Base-by-base conservation (phyloP, 768 basidiomycete species). In the Suillus brevipes region DNA sequence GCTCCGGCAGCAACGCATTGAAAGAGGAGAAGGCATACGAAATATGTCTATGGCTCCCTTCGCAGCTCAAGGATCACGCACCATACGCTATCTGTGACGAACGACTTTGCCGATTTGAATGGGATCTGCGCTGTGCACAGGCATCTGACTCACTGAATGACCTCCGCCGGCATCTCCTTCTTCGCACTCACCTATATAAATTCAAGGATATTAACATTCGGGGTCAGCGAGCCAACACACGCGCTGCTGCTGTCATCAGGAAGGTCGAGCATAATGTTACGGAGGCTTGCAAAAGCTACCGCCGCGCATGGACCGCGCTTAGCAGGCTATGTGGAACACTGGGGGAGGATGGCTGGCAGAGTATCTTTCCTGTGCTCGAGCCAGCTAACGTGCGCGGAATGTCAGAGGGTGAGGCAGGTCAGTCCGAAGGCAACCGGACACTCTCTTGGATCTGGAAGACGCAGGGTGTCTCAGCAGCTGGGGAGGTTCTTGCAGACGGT, bases 101-200 rank as follows among this genome's bases (percentile, higher is more conserved):
- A 16, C 16, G 5, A 4, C 60, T 67, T 14, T 53, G 67, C 13
- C 43, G 20, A 8, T 68, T 71, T 56, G 78, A 80, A 65, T 73
- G 68, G 64, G 23, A 69, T 0, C 65, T 78, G 3, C 72, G 77
- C 0, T 65, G 64, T 31, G 77, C 73, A 0, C 76, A 79, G 61
- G 78, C 73, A 2, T 60, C 73, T 20, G 74, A 72, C 9, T 52
- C 67, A 0, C 68, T 82, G 1, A 63, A 76, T 4, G 67, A 73
- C 2, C 38, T 82, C 18, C 73, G 75, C 0, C 65, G 66, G 3
- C 63, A 69, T 18, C 73, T 81, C 4, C 71, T 76, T 1, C 64
- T 78, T 13, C 64, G 68, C 0, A 67, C 75, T 0, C 72, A 75
- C 37, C 66, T 80, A 53, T 75, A 65, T 52, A 72, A 75, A 37